Conservation (phyloP, 441 rosid genomes). For the Brassica balearica region DNA sequence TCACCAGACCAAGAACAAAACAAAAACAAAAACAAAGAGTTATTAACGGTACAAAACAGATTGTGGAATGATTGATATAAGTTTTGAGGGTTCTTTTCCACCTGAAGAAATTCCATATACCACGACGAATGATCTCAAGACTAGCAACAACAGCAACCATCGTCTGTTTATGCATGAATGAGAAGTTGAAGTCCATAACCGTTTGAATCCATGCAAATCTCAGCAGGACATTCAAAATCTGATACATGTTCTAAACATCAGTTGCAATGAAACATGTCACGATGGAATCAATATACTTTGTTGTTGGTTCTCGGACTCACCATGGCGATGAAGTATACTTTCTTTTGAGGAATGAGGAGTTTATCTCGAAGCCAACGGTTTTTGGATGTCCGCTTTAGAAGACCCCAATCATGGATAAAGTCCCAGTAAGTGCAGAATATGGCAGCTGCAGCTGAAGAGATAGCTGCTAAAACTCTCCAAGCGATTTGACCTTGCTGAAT, state of each 20-base stretch:
- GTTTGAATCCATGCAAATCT: slow-evolving; percentile 70
- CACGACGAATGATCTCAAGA: slow-evolving; percentile 69
- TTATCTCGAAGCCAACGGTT: slow-evolving; percentile 85
- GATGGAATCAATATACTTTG: background rate
- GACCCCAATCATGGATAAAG: slow-evolving; percentile 79
- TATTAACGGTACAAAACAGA: background rate
- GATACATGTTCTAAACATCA: slow-evolving; percentile 29
- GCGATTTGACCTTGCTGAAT: background rate
- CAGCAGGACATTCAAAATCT: slow-evolving; percentile 57
- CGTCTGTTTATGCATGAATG: slow-evolving; percentile 48
- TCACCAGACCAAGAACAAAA: slow-evolving; percentile 20
- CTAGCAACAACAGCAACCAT: slow-evolving; percentile 50
- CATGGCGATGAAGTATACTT: slow-evolving; percentile 65
- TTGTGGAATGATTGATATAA: background rate
- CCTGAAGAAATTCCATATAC: slow-evolving; percentile 72
- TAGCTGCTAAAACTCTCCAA: slow-evolving; percentile 43
- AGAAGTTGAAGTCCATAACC: slow-evolving; percentile 47
- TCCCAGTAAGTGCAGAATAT: slow-evolving; percentile 71
- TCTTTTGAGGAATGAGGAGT: slow-evolving; percentile 65
- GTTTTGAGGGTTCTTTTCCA: slow-evolving; percentile 22
- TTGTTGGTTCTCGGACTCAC: slow-evolving; percentile 45
- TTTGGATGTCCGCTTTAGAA: slow-evolving; percentile 59
- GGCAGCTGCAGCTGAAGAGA: slow-evolving; percentile 58
- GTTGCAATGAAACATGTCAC: slow-evolving; percentile 15
- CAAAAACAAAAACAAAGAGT: slow-evolving; percentile 1